Percentiles rank a stretch among this genome's conserved stretches.
Evolutionary conservation across 805 yeast species (phyloP).

Genomic region (Nematodospora valgi): DNA sequence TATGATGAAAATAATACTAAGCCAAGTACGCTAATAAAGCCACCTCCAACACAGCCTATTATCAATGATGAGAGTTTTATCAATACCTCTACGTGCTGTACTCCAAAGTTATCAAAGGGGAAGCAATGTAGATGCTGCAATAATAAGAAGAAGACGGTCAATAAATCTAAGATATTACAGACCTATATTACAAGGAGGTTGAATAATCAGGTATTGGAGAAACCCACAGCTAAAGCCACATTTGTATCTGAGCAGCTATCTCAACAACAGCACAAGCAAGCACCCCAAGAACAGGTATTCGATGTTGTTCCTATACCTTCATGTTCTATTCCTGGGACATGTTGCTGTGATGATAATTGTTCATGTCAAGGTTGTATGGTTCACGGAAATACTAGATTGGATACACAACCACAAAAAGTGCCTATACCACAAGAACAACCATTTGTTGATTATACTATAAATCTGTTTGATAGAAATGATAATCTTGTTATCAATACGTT

Average conservation of each 20-base stretch:
- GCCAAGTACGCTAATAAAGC: conserved; percentile 11
- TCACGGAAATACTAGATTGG: conserved; percentile 23
- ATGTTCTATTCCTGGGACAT: conserved; percentile 34
- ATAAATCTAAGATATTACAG: conserved; percentile 33
- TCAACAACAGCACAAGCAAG: conserved; percentile 11
- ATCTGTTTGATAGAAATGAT: neutral
- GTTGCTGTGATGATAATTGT: conserved; percentile 36
- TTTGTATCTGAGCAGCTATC: neutral
- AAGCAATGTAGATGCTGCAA: conserved; percentile 28
- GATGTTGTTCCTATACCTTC: conserved; percentile 28
- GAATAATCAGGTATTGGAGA: conserved; percentile 4
- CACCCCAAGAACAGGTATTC: conserved; percentile 3
- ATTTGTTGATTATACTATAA: neutral
- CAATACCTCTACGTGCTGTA: conserved; percentile 32
- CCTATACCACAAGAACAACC: too few species aligned
- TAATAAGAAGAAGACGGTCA: conserved; percentile 25
- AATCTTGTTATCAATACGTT: neutral
- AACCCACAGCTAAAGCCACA: neutral
- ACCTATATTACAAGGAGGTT: conserved; percentile 23
- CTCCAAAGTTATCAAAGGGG: conserved; percentile 15
- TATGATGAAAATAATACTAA: conserved; percentile 20
- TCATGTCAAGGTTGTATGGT: conserved; percentile 34
- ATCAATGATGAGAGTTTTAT: conserved; percentile 32
- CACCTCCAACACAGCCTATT: conserved; percentile 18
- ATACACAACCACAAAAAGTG: conserved; percentile 9